Conservation (phyloP, 2,329 filamentous ascomycete genomes). For the Alternaria sp. region DNA sequence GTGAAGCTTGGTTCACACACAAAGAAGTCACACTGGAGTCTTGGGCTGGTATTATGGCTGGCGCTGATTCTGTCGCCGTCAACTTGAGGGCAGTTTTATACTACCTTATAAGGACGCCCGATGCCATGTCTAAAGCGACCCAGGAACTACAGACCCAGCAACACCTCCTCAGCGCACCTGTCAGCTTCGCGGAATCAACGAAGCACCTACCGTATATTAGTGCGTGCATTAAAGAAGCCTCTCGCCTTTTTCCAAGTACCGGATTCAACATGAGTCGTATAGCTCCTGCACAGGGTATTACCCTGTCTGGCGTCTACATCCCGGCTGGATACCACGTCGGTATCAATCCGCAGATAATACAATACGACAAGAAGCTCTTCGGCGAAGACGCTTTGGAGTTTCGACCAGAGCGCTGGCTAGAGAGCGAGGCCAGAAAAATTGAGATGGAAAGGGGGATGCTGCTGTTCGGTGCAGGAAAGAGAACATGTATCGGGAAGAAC, state of each 20-base stretch:
- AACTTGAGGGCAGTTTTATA: conserved; percentile 19
- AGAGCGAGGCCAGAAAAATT: neutral
- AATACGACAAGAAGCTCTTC: neutral
- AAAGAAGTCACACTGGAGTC: conserved; percentile 38
- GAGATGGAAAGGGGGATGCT: neutral
- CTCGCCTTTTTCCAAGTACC: neutral
- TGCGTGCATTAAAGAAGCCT: neutral
- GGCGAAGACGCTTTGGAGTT: neutral
- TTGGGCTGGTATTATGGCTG: conserved; percentile 41
- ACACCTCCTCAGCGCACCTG: neutral
- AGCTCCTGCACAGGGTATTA: neutral
- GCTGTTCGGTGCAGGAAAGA: neutral
- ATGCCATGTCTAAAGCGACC: neutral
- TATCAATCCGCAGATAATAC: neutral
- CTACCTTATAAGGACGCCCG: neutral
- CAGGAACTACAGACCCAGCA: neutral
- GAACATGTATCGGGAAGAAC: neutral
- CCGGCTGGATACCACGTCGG: neutral
- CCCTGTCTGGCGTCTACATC: neutral
- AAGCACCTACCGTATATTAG: neutral
- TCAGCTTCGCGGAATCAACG: neutral
- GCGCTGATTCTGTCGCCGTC: conserved; percentile 46
- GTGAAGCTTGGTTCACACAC: conserved; percentile 38
- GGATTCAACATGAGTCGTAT: neutral
- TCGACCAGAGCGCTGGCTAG: neutral